Conservation (phyloP, 1,284 basidiomycete genomes). For the Malassezia nana region DNA sequence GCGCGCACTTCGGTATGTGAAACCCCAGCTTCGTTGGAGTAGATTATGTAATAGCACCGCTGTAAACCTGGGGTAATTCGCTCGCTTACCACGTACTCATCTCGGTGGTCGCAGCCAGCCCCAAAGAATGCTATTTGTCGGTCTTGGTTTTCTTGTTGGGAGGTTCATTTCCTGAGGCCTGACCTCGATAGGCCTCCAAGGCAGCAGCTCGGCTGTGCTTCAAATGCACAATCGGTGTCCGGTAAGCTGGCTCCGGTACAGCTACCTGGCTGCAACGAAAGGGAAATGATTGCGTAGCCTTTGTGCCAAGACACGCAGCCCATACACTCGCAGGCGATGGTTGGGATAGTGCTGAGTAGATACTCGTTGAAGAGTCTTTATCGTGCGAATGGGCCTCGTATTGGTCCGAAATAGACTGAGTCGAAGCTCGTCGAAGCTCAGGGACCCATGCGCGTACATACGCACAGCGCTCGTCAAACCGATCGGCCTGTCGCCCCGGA, state of each 20-base stretch:
- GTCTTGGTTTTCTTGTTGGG: background rate
- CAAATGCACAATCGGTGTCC: background rate
- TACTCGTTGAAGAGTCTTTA: background rate
- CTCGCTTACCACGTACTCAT: background rate
- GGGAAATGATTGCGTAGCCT: background rate
- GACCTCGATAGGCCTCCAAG: background rate
- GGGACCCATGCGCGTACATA: constrained; percentile 10
- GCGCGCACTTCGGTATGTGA: too few relatives aligned
- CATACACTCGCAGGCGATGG: constrained; percentile 1
- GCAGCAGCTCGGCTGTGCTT: constrained; percentile 1
- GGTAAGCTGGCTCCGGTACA: background rate
- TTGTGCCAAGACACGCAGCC: background rate
- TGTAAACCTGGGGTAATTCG: background rate
- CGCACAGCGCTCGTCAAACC: constrained; percentile 6
- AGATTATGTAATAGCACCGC: too few relatives aligned
- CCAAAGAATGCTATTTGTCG: background rate
- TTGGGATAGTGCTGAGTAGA: background rate
- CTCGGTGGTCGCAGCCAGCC: too few relatives aligned
- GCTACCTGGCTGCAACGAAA: background rate
- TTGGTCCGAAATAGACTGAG: background rate
- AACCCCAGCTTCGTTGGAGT: too few relatives aligned
- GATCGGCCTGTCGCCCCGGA: constrained; percentile 6
- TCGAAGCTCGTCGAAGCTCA: constrained; percentile 2
- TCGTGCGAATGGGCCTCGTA: background rate
- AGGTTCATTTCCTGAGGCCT: background rate